phyloP scores from a whole-genome alignment of 371 early-diverging fungal species.

The Mucor irregularis region DNA sequence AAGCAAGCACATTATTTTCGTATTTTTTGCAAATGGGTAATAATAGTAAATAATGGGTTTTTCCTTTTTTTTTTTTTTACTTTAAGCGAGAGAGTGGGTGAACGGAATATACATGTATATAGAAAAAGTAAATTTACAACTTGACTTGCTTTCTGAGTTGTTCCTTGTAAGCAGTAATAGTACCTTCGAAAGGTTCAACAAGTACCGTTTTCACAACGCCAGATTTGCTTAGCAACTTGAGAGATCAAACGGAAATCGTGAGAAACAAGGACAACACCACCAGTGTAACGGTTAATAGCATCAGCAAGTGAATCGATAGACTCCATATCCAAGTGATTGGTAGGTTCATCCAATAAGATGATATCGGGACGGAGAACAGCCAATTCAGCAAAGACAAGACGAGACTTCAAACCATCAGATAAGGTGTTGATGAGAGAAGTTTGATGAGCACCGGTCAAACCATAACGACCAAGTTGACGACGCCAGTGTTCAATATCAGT shows the following conservation, averaged over 20 bases:
- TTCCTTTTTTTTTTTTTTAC: too few species aligned
- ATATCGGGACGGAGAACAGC: constrained; percentile 90
- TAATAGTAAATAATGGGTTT: too few species aligned
- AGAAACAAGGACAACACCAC: constrained; percentile 97
- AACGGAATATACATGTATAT: too few species aligned
- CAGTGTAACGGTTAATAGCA: constrained; percentile 93
- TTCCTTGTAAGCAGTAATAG: constrained; percentile 90
- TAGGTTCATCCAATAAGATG: constrained; percentile 98
- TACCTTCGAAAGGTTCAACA: constrained; percentile 76
- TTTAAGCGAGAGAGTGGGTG: too few species aligned
- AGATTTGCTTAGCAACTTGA: constrained; percentile 95
- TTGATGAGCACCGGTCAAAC: constrained; percentile 92
- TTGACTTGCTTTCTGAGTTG: constrained; percentile 77
- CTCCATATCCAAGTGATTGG: constrained; percentile 92
- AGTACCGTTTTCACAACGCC: constrained; percentile 91
- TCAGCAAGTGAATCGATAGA: constrained; percentile 97
- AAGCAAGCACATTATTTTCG: too few species aligned
- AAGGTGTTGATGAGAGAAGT: constrained; percentile 87
- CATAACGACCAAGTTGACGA: constrained; percentile 89
- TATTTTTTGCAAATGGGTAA: too few species aligned
- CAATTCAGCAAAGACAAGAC: constrained; percentile 95
- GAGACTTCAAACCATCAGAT: constrained; percentile 94
- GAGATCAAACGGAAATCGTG: constrained; percentile 99
- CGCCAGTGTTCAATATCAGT: constrained; percentile 77
- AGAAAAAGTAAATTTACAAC: constrained; percentile 42